Base-by-base conservation (phyloP, 495 filamentous ascomycete species). In the Aspergillus kassunensis region DNA sequence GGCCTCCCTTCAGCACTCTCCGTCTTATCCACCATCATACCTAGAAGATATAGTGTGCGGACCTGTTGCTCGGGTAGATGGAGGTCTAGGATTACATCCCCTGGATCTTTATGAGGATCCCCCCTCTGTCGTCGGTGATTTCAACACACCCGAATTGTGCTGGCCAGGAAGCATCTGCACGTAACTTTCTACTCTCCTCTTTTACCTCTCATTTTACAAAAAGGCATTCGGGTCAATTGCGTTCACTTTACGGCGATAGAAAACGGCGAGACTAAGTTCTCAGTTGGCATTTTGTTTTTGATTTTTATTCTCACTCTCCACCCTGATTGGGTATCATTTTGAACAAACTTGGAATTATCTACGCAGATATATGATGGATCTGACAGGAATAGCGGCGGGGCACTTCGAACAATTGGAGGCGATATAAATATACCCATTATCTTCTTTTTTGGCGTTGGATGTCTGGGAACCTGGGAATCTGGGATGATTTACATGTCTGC, bases 71-170 rank as follows among this genome's bases (percentile, higher is more conserved):
- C 65, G 61, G 7, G 25, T 58, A 3, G 66, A 68, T 39, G 57
- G 53, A 33, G 49, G 57, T 0, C 47, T 71, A 12, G 63, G 62
- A 5, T 50, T 74, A 18, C 67, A 68, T 20, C 25, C 51, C 40
- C 54, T 73, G 59, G 61, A 64, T 7, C 49, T 70, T 1, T 70
- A 72, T 49, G 55, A 65, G 3, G 67, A 69, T 13, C 48, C 64
- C 40, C 62, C 65, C n/a, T 46, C 59, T 0, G 56, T 68, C 13
- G 66, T 66, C 15, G 60, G 65, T 35, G 65, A 58, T 1, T 61
- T 67, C 53, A 56, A 59, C 47, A 56, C 61, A 3, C 55, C 67
- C 10, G 67, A 68, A 46, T 46, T 66, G 11, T 58, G 54, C 39
- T 75, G 71, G 71, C 60, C 65, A 29, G 70, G 62, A 61, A 58